Base-by-base conservation (phyloP, 768 basidiomycete genomes). In the Mycena vitilis region DNA sequence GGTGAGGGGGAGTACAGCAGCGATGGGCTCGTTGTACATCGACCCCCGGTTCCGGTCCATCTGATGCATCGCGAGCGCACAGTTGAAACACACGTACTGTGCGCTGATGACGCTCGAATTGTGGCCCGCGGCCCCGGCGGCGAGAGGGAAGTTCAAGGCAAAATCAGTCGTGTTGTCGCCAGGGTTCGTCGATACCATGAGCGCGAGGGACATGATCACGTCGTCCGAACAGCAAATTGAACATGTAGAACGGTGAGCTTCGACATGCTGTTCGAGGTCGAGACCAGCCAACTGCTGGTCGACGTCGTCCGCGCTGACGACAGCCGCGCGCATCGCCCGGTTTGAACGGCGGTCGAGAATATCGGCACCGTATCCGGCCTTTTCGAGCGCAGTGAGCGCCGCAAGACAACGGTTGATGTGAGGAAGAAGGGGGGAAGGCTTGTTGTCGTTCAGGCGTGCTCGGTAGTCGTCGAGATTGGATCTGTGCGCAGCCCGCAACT, bases 341-440 rank as follows among this genome's bases (percentile, higher is more conserved):
- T 71, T 71, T 10, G 70, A 71, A n/a, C 70, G 70, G 23, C 70
- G 70, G 52, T 71, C 70, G 40, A 71, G 45, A 38, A 71, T 71
- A 34, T 71, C 66, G 25, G 70, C 70, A 20, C n/a, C 66, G 34
- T 71, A 71, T 0, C 66, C 70, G 16, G 70, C 62, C 45, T 71
- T 71, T 52, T 68, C 66, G 53, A 71, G 66, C 2, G 70, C 66
- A 2, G 66, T 71, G 13, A 71, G 18, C 3, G 55, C 49, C 1
- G 66, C 59, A 7, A 71, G 55, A 44, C 62, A 68, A 22, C 70
- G 70, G 48, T 71, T 68, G 56, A 71, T 37, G 45, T 65, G 59
- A 20, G 66, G 63, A 48, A 71, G 66, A 47, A 71, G 58, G 34
- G 66, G 63, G 23, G 66, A 71, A 15, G 63, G 66, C n/a, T 60